Evolutionary conservation across 371 early-diverging fungal species (phyloP).

Genomic region (Apophysomyces trapeziformis): DNA sequence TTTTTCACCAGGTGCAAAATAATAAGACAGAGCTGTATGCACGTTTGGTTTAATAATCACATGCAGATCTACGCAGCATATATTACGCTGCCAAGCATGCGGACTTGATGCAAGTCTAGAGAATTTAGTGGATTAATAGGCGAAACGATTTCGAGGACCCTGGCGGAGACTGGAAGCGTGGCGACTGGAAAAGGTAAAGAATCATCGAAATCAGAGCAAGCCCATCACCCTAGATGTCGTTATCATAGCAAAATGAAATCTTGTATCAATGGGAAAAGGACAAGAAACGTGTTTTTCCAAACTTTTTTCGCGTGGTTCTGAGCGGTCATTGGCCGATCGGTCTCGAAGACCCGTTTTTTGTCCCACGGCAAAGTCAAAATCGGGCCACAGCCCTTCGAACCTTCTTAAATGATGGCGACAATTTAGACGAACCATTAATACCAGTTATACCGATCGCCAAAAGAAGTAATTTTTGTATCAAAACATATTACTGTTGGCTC

Average conservation of each 20-base stretch:
- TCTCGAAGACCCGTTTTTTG: slow-evolving; percentile 8
- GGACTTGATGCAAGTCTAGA: not conserved
- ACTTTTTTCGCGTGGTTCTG: not conserved
- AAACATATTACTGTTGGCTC: slow-evolving; percentile 7
- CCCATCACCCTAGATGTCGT: not conserved
- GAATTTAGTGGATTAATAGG: not conserved
- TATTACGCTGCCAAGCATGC: slow-evolving; percentile 4
- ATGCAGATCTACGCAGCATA: slow-evolving; percentile 8
- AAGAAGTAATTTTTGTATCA: slow-evolving; percentile 7
- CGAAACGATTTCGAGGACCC: slow-evolving; percentile 1
- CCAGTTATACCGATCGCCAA: slow-evolving; percentile 3
- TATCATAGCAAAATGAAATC: slow-evolving; percentile 6
- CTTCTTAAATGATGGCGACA: slow-evolving; percentile 12
- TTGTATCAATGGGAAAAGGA: slow-evolving; percentile 3
- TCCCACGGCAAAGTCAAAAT: slow-evolving; percentile 8
- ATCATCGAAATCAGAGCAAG: not conserved
- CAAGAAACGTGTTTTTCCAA: slow-evolving; percentile 4
- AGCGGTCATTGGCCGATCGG: slow-evolving; percentile 3
- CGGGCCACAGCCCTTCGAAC: slow-evolving; percentile 12
- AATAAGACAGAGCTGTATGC: not conserved
- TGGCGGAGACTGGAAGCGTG: slow-evolving; percentile 6
- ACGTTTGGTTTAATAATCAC: slow-evolving; percentile 10
- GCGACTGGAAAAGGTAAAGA: not conserved
- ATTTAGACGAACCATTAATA: slow-evolving; percentile 9
- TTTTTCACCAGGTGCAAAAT: not conserved